Evolutionary conservation across 805 yeast genomes (phyloP), one percentile per base, ranked within the genome.

Genomic region (Metschnikowia matae): DNA sequence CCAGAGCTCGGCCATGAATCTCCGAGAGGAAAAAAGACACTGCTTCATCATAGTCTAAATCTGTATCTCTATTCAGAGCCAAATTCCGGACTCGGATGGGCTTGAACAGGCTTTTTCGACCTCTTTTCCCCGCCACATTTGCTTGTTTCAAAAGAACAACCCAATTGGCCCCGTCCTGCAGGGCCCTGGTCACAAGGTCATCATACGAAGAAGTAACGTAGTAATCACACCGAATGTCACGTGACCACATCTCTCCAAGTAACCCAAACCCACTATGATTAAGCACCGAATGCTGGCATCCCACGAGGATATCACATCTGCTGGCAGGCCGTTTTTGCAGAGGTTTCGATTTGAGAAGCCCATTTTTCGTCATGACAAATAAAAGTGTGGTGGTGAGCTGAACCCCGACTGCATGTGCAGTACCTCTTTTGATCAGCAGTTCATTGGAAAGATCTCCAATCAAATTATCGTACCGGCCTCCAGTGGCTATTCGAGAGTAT

Each of bases 401-500:
- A 62, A 94, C 85, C 0, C 99, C 98, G 40, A 91, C 97, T 1
- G 90, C 96, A 53, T 61, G 62, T 0, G 69, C 68, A 4, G 69
- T 67, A 13, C 54, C 55, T 7, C 56, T 47, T 31, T 61, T 61
- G 1, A 60, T 53, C 17, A 66, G 48, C 23, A 62, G 71, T 33
- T 61, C 66, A 45, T 87, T 82, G 0, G 92, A 80, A 52, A 89
- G 76, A 15, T 83, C 75, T 2, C 81, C 72, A 13, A 90, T 80
- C 55, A 94, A 73, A 18, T 75, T 72, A 60, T 92, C 98, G 62
- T 90, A 94, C 49, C 99, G 74, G 2, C 99, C 99, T 41, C 99
- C 99, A 0, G 94, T 92, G 14, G 94, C 94, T 38, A 94, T 71
- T 38, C 76, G 55, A 0, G 71, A 54, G 32, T 85, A 74, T 5